These are phyloP conservation scores for Centaurea solstitialis DNA, from an alignment of 129 eudicot species.

Conservation along the genomic window DNA sequence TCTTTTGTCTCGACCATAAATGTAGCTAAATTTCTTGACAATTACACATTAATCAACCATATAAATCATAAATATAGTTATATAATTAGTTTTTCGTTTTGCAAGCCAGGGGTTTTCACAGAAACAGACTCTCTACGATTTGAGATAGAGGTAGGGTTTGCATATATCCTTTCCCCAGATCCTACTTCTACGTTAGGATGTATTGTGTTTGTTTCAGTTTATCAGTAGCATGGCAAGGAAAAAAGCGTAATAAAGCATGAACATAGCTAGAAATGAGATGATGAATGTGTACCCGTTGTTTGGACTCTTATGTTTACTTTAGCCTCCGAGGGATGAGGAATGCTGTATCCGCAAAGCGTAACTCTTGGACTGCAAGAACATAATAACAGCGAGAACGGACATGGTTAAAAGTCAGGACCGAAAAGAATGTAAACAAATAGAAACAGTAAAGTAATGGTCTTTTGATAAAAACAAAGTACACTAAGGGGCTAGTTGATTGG, in stretches of 20 bases:
- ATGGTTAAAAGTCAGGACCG: background rate
- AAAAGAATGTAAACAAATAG: background rate
- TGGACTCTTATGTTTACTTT: slow-evolving; percentile 87
- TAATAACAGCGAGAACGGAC: background rate
- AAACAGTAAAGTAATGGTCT: background rate
- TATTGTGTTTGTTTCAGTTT: too few relatives aligned
- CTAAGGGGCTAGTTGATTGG: background rate
- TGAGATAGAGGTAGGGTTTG: too few relatives aligned
- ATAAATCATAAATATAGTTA: background rate
- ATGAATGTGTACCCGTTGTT: slow-evolving; percentile 67
- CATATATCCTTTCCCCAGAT: too few relatives aligned
- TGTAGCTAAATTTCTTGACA: background rate
- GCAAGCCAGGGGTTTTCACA: background rate
- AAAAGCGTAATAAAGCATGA: background rate
- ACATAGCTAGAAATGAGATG: background rate
- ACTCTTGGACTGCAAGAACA: slow-evolving; percentile 85
- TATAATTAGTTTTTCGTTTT: too few relatives aligned
- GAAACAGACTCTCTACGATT: background rate
- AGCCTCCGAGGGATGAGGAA: slow-evolving; percentile 96
- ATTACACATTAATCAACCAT: background rate
- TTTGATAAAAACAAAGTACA: background rate
- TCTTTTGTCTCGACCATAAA: background rate
- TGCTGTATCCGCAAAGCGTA: slow-evolving; percentile 83
- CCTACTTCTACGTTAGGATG: too few relatives aligned
- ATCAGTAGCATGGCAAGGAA: background rate